phyloP scores from a whole-genome alignment of 2,329 filamentous ascomycete species.

The Helotiales sp. region DNA sequence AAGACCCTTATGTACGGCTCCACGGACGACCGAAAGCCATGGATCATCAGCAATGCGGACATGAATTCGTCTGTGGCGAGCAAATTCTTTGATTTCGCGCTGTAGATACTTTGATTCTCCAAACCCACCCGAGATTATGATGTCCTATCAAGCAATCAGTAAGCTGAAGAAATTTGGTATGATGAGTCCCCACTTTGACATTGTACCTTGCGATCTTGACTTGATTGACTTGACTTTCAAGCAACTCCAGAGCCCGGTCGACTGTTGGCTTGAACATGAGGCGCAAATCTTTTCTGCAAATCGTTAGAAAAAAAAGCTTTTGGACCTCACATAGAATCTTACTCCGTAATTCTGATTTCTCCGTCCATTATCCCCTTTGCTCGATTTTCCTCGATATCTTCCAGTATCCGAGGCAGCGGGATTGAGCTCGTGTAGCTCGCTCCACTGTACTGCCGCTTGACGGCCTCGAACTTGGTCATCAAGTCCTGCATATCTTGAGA shows the following conservation, averaged over 20 bases:
- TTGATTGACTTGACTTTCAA: neutral
- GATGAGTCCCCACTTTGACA: neutral
- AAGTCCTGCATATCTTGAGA: neutral
- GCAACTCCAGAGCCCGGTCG: neutral
- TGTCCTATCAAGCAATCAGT: neutral
- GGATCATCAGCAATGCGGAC: neutral
- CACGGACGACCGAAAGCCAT: neutral
- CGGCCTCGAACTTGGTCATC: neutral
- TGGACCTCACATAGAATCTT: no score
- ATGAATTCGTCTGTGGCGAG: neutral
- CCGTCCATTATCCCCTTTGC: neutral
- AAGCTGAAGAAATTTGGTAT: no score
- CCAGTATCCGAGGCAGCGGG: neutral
- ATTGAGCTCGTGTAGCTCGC: neutral
- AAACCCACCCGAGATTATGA: neutral
- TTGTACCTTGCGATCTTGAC: neutral
- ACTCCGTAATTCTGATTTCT: neutral
- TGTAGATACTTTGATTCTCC: neutral
- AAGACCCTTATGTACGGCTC: neutral
- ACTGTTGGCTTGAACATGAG: neutral
- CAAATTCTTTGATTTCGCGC: neutral
- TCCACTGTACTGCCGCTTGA: neutral
- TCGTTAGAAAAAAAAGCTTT: neutral
- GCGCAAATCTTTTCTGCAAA: neutral
- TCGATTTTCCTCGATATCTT: neutral